Evolutionary conservation across 192 early-diverging fungal genomes (phyloP).

Genomic region (Backusella circina): DNA sequence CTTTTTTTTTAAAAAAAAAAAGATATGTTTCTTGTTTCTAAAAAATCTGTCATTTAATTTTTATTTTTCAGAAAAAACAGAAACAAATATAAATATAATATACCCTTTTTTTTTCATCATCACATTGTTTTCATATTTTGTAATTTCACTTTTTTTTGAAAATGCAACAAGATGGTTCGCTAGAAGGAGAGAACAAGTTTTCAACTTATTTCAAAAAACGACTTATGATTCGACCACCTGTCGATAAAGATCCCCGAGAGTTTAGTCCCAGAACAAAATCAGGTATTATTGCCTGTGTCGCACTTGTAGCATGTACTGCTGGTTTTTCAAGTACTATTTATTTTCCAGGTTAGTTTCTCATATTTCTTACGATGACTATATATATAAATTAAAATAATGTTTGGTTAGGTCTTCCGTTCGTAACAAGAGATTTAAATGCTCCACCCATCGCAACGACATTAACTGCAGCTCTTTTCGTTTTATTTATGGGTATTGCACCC

Average conservation of each 20-base stretch:
- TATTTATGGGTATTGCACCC: slow-evolving; percentile 44
- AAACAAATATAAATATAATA: no score
- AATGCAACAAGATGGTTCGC: neutral
- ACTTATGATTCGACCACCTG: neutral
- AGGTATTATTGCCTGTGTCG: neutral
- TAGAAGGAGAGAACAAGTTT: neutral
- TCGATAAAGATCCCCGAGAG: slow-evolving; percentile 19
- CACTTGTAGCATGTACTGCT: slow-evolving; percentile 9
- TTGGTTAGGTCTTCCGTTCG: slow-evolving; percentile 11
- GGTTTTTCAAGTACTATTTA: slow-evolving; percentile 26
- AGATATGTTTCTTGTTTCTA: no score
- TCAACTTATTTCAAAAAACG: neutral
- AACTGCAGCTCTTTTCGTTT: slow-evolving; percentile 40
- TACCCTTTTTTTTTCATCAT: no score
- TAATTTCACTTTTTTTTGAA: neutral
- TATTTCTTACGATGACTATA: no score
- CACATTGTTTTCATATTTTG: no score
- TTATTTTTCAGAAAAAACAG: no score
- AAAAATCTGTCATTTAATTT: no score
- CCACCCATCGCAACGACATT: slow-evolving; percentile 36
- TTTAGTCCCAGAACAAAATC: neutral
- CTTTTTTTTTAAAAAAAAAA: no score
- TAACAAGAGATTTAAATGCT: slow-evolving; percentile 37
- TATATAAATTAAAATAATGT: no score
- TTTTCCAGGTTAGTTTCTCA: slow-evolving; percentile 11